Conservation (phyloP, 495 filamentous ascomycete genomes). For the Pyrenula aspistea region DNA sequence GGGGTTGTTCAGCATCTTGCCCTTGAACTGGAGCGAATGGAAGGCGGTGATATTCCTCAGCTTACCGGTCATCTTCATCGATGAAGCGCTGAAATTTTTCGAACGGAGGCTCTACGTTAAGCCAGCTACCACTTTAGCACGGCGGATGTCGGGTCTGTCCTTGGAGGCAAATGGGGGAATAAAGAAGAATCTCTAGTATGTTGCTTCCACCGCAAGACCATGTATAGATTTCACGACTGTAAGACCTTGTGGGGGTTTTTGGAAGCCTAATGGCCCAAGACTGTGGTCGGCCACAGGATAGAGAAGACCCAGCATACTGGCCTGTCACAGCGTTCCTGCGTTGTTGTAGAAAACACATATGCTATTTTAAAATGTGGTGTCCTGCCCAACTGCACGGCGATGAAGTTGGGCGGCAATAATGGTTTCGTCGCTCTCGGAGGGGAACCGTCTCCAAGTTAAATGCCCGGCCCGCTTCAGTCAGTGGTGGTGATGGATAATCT, state of each 20-base stretch:
- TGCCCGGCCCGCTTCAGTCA: too few relatives aligned
- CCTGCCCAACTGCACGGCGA: background rate
- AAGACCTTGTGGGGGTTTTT: too few relatives aligned
- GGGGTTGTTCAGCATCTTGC: conserved; percentile 79
- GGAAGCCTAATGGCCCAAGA: background rate
- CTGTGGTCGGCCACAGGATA: background rate
- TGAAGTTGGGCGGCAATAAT: background rate
- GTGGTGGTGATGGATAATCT: background rate
- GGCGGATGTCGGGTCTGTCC: background rate
- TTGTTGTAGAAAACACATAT: background rate
- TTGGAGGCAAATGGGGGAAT: background rate
- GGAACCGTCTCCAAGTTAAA: too few relatives aligned
- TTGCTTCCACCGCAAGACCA: too few relatives aligned
- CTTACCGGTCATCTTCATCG: conserved; percentile 83
- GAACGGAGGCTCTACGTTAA: conserved; percentile 51
- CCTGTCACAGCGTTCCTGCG: background rate
- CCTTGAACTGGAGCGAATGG: conserved; percentile 85
- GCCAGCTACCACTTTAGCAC: background rate
- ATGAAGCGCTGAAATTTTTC: conserved; percentile 73
- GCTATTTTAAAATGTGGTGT: background rate
- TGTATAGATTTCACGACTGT: too few relatives aligned
- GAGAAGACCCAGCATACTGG: background rate
- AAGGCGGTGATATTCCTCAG: conserved; percentile 82
- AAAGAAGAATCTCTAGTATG: background rate
- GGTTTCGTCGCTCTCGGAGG: too few relatives aligned